Evolutionary conservation across 441 rosid genomes (phyloP), one percentile per base, ranked within the genome.

Genomic region (Adansonia madagascariensis): DNA sequence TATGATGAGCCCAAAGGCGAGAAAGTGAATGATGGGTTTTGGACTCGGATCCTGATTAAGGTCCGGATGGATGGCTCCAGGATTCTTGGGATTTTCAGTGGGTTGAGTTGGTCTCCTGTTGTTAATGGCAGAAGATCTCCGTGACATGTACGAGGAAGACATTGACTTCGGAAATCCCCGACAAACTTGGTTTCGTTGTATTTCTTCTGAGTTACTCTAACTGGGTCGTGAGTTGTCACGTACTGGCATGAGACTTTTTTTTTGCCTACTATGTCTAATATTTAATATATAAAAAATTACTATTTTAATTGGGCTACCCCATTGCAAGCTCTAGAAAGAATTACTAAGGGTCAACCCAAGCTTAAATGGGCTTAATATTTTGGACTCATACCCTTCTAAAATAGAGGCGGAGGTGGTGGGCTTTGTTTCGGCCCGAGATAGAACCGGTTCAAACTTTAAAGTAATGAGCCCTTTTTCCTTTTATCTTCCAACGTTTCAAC

Each of bases 31-130:
- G 0, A 82, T 0, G 63, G 85, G 82, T 14, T 73, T 74, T 4
- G 84, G 72, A 27, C 10, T 79, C 60, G 88, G 86, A 72, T 82
- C 55, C 49, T 80, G 82, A 31, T 77, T 78, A 9, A 41, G 74
- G 47, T 1, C 74, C 17, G 39, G 83, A 57, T 3, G 27, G 15
- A 61, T 78, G 56, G 61, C 10, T 50, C 80, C 67, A 52, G 52
- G 10, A 66, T 12, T 8, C 39, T 39, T 62, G 50, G 73, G 71
- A 62, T 39, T 18, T 27, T 31, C 6, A 63, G 77, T 10, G 11
- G 70, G 17, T 56, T 74, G 84, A 66, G 75, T 17, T 24, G 73
- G 55, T 78, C 85, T 77, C 65, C 83, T 80, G 55, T 76, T 78
- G 55, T 76, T 77, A 20, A 63, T 64, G 1, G 80, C 73, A 14